Base-by-base conservation (phyloP, 257 asterid species). In the Fraxinus cuspidata region DNA sequence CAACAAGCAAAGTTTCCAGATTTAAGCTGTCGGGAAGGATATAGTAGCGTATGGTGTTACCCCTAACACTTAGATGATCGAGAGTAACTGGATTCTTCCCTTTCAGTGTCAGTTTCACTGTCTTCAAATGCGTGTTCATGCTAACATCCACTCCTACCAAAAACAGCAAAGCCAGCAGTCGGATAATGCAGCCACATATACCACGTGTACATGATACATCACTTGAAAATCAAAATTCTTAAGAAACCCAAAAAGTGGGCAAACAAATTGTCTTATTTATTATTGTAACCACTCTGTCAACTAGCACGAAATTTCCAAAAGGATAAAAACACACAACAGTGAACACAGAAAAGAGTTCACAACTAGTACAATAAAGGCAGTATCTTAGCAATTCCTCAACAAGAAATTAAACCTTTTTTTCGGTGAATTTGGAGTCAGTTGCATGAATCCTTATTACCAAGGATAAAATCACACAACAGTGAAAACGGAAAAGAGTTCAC, bases 101-200 rank as follows among this genome's bases (percentile, higher is more conserved):
- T 74, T 90, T 89, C 1, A 82, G 83, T 38, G 87, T 90, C 56
- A 90, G 83, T 77, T 90, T 90, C 64, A 90, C 92, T 12, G 89
- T 89, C 86, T 90, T 90, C 88, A 90, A 77, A 74, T 89, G 92
- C 11, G 96, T 86, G 83, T 90, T 90, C 96, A 90, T 90, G 85
- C 94, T 90, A 75, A 87, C 88, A 86, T 87, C 94, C 83, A 87
- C 96, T 76, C 94, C 92, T 87, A 37, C 8, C 51, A 47, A 56
- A 69, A 8, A 27, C 78, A 58, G 58, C 11, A 11, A 53, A 67
- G n/a, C 60, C 23, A 73, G 23, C 58, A 38, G 10, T 79, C 76
- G 64, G 75, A 66, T 4, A 49, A 27, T 79, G 64, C 34, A 71
- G 49, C 34, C 34, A 63, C 21, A 10, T 11, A 5, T 21, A 27